phyloP scores from a whole-genome alignment of 345 rosid genomes.

The Acer yangbiense region DNA sequence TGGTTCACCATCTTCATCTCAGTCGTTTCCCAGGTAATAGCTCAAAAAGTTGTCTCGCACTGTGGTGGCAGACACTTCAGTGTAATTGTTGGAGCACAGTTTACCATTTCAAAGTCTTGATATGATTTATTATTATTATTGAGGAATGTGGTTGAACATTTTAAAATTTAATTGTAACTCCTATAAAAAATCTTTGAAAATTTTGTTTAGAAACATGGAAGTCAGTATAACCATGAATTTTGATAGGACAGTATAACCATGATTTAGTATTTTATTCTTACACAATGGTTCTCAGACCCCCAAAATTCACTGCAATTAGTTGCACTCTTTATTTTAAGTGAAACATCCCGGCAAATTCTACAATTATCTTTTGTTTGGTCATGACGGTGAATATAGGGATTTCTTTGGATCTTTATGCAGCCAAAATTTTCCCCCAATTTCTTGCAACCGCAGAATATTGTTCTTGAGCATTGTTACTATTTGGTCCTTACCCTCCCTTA shows the following conservation, averaged over 20 bases:
- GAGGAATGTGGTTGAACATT: neutral
- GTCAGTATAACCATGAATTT: neutral
- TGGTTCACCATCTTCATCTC: constrained; percentile 51
- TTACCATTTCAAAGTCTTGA: neutral
- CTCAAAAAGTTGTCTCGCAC: neutral
- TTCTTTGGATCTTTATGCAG: neutral
- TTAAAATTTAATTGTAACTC: neutral
- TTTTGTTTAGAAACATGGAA: neutral
- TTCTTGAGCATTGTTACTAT: neutral
- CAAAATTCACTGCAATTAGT: neutral
- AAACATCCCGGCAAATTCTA: neutral
- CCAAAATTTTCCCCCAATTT: neutral
- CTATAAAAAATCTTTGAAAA: neutral
- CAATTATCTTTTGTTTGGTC: neutral
- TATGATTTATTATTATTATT: neutral
- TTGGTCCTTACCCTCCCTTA: neutral
- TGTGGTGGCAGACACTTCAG: neutral
- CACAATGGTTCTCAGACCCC: neutral
- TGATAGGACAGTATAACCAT: neutral
- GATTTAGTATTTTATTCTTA: neutral
- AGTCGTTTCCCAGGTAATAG: constrained; percentile 46
- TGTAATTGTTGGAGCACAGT: neutral
- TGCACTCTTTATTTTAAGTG: neutral
- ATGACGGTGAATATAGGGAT: neutral
- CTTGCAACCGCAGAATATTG: neutral